Evolutionary conservation across 2,329 filamentous ascomycete species (phyloP).

Genomic region (Xylariaceae sp.): DNA sequence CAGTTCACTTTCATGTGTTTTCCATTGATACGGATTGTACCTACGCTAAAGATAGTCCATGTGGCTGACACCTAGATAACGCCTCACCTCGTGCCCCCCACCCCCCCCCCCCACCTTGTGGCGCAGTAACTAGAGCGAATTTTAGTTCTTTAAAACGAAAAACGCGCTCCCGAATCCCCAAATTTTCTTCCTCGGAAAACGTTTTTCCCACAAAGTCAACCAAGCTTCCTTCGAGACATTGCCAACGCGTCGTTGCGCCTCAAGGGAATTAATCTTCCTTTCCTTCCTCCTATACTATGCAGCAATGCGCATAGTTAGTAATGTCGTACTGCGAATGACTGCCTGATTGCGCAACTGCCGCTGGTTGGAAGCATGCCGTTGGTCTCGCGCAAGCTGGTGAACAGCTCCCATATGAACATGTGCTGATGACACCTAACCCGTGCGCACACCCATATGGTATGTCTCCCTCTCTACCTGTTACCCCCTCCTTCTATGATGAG

Average conservation of each 20-base stretch:
- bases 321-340: not conserved
- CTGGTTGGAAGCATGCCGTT: not conserved
- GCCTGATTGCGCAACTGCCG: not conserved
- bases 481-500: slow-evolving; percentile 43
- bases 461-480: slow-evolving; percentile 8
- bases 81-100: not conserved
- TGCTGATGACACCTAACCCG: not conserved
- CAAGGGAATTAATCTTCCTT: not conserved
- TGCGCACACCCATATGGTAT: slow-evolving; percentile 15
- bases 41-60: too few relatives aligned
- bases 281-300: not conserved
- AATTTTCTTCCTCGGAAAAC: slow-evolving; percentile 7
- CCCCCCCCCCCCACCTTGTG: not conserved
- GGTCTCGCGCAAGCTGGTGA: not conserved
- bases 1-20: too few relatives aligned
- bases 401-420: not conserved
- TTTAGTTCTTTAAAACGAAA: slow-evolving; percentile 4
- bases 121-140: slow-evolving; percentile 5
- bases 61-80: not conserved
- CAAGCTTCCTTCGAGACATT: not conserved
- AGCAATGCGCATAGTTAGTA: not conserved
- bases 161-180: not conserved
- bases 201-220: slow-evolving; percentile 3
- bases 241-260: not conserved
- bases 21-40: too few relatives aligned